Base-by-base conservation (phyloP, 306 rosid species). In the Malus orientalis region DNA sequence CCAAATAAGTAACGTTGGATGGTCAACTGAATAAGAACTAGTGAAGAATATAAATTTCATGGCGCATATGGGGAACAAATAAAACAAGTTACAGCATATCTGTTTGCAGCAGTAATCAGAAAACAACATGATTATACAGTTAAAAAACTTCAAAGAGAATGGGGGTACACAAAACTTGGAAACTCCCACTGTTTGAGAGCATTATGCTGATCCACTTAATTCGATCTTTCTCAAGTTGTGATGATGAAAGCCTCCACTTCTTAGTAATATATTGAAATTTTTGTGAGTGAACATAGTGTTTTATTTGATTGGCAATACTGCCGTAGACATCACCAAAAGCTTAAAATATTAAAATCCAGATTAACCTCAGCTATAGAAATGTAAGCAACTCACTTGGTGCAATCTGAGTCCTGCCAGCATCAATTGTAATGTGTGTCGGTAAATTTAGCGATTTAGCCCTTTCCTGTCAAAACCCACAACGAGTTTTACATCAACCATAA, bases 351-450 rank as follows among this genome's bases (percentile, higher is more conserved):
- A 57, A 36, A 69, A 78, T 36, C 23, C 23, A 27, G 54, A 74
- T 64, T 49, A 57, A 73, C 3, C 18, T 70, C 19, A n/a, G n/a
- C 72, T 27, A 76, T 78, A 42, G 25, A 60, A 66, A 33, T 67
- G 54, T 47, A 60, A 57, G 74, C 73, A 75, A 86, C 95, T 88
- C 81, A 94, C 97, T 94, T 61, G 97, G 97, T 75, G 98, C 98
- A 86, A 94, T 94, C 84, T 94, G 97, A 66, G 97, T 94, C 87
- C 93, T 88, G 66, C 98, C 98, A 13, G 98, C 98, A 89, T 94
- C 98, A 32, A 94, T 86, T 49, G 98, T 94, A 70, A 94, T 80
- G 83, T 94, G 97, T 53, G 96, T 87, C 16, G 97, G 97, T 66
- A 94, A 79, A 58, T 92, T 90, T 68, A 90, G 83, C 53, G 91